These are phyloP conservation scores for Pneumocystis canis DNA, from an alignment of 1,139 yeast genomes.

Conservation along the genomic window DNA sequence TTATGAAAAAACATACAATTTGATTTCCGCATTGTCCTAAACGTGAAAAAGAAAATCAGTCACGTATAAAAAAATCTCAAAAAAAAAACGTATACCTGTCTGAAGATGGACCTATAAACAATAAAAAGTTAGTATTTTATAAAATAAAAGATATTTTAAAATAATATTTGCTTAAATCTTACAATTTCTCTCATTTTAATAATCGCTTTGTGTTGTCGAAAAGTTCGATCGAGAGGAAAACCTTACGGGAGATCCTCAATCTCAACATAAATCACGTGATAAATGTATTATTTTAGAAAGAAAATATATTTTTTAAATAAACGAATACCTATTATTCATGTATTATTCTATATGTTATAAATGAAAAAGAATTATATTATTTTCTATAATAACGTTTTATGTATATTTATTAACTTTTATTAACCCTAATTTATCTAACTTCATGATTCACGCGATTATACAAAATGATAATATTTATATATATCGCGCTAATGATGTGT, in stretches of 20 bases:
- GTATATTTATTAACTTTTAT: too few relatives aligned
- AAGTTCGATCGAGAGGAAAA: not conserved
- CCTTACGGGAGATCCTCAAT: not conserved
- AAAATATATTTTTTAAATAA: too few relatives aligned
- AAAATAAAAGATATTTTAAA: not conserved
- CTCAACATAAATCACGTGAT: too few relatives aligned
- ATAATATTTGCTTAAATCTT: not conserved
- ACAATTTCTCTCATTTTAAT: not conserved
- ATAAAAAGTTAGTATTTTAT: not conserved
- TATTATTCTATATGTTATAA: too few relatives aligned
- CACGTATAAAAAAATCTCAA: conserved; percentile 31
- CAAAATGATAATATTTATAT: too few relatives aligned
- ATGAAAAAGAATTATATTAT: too few relatives aligned
- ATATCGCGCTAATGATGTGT: too few relatives aligned
- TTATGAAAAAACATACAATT: conserved; percentile 41
- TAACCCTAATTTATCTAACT: too few relatives aligned
- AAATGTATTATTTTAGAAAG: too few relatives aligned
- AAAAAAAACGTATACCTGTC: conserved; percentile 18
- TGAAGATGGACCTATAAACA: not conserved
- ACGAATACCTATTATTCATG: too few relatives aligned
- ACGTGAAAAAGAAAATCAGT: conserved; percentile 51
- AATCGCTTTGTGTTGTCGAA: not conserved
- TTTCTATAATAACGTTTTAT: too few relatives aligned
- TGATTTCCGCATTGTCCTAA: conserved; percentile 99
- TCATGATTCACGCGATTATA: too few relatives aligned